Evolutionary conservation across 352 stramenopile genomes (phyloP).

Genomic region (Globisporangium uncinulatum): DNA sequence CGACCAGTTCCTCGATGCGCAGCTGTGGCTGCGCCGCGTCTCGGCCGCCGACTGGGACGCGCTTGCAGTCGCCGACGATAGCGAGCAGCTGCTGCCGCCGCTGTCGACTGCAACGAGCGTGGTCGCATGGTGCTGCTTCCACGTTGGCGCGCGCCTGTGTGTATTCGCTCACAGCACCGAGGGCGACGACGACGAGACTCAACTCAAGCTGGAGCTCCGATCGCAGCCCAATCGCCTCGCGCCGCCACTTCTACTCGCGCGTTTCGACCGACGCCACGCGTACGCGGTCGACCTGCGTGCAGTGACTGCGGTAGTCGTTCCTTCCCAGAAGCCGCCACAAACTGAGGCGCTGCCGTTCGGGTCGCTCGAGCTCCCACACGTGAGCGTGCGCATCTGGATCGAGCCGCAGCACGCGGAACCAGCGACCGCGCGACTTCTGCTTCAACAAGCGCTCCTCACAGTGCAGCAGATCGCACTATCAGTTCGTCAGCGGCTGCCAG

Average conservation of each 20-base stretch:
- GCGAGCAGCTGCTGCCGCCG: conserved; percentile 1
- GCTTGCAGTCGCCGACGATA: neutral
- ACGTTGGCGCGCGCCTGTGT: conserved; percentile 25
- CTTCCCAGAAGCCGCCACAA: conserved; percentile 2
- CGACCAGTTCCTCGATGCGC: conserved; percentile 22
- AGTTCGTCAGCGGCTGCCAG: neutral
- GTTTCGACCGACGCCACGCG: conserved; percentile 20
- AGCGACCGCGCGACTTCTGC: conserved; percentile 2
- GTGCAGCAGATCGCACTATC: conserved; percentile 10
- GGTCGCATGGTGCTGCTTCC: conserved; percentile 27
- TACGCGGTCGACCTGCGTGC: conserved; percentile 21
- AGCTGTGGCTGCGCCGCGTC: conserved; percentile 22
- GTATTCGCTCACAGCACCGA: conserved; percentile 18
- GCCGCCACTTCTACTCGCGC: conserved; percentile 10
- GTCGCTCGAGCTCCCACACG: conserved; percentile 21
- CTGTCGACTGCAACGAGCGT: neutral
- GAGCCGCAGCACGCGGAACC: conserved; percentile 13
- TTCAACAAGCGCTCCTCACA: conserved; percentile 12
- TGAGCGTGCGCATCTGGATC: conserved; percentile 33
- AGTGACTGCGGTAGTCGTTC: conserved; percentile 3
- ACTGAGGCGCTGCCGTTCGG: conserved; percentile 21
- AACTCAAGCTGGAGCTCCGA: conserved; percentile 23
- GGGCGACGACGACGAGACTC: conserved; percentile 23
- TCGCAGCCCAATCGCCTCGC: neutral
- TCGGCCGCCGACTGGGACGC: neutral